Evolutionary conservation across 805 yeast species (phyloP).

Genomic region (Zygosaccharomyces rouxii): DNA sequence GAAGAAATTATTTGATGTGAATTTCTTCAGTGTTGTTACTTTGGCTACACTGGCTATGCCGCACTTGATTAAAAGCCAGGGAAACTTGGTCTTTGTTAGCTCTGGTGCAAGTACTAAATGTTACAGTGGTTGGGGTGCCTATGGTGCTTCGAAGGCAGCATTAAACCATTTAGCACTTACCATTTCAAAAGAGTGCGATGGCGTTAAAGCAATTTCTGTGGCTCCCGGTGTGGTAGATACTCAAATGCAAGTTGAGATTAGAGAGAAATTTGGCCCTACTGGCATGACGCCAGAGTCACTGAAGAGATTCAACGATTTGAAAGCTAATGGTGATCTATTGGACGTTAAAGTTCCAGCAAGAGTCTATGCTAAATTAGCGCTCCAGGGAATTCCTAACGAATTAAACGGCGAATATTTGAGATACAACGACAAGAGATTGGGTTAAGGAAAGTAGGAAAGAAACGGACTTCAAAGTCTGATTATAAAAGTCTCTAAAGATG

Average conservation of each 20-base stretch:
- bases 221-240: slow-evolving; percentile 98
- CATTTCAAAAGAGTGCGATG: slow-evolving; percentile 63
- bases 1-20: slow-evolving; percentile 65
- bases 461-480: neutral
- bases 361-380: slow-evolving; percentile 61
- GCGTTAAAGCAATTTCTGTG: slow-evolving; percentile 51
- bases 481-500: neutral
- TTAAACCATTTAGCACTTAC: slow-evolving; percentile 69
- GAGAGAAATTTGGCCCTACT: slow-evolving; percentile 52
- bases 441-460: neutral
- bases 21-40: slow-evolving; percentile 69
- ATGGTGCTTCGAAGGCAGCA: slow-evolving; percentile 90
- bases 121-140: slow-evolving; percentile 69
- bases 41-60: slow-evolving; percentile 56
- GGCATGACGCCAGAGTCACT: slow-evolving; percentile 60
- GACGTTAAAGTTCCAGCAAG: slow-evolving; percentile 70
- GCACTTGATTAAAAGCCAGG: slow-evolving; percentile 48
- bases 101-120: slow-evolving; percentile 75
- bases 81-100: slow-evolving; percentile 72
- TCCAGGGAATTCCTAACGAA: slow-evolving; percentile 50
- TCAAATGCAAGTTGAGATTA: slow-evolving; percentile 75
- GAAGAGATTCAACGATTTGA: slow-evolving; percentile 60
- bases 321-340: slow-evolving; percentile 52
- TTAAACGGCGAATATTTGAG: slow-evolving; percentile 68
- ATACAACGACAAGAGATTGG: slow-evolving; percentile 43